These are phyloP conservation scores for Biscogniauxia sp. DNA, from an alignment of 2,329 filamentous ascomycete species.

Conservation along the genomic window DNA sequence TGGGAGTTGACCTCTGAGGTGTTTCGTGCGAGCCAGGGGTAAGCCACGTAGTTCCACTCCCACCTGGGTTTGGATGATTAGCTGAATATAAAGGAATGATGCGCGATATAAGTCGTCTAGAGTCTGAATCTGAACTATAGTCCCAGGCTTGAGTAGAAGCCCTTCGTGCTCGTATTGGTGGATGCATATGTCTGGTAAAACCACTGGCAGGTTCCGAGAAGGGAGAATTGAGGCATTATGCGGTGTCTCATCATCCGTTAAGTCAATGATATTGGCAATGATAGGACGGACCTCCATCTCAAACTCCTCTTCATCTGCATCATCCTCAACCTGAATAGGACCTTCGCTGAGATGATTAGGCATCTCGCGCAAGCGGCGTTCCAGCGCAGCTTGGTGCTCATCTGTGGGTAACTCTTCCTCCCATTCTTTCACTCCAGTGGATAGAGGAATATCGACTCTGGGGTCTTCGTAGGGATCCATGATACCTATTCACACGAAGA, in stretches of 20 bases:
- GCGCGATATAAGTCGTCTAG: constrained; percentile 13
- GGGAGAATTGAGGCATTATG: not conserved
- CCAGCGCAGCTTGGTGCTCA: not conserved
- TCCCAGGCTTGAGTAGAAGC: constrained; percentile 15
- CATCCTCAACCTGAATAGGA: not conserved
- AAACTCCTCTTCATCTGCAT: constrained; percentile 3
- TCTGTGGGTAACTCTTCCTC: not conserved
- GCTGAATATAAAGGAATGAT: constrained; percentile 26
- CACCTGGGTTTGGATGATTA: constrained; percentile 17
- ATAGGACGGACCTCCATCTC: constrained; percentile 10
- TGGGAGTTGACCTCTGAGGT: constrained; percentile 28
- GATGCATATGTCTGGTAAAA: not conserved
- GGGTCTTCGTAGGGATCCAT: not conserved
- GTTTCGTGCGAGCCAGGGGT: constrained; percentile 27
- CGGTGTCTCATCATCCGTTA: constrained; percentile 13
- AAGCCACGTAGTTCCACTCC: constrained; percentile 28
- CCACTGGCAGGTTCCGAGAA: constrained; percentile 14
- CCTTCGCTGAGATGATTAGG: not conserved
- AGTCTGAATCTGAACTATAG: constrained; percentile 20
- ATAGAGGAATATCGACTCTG: not conserved
- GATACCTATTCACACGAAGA: not conserved
- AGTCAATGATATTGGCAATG: constrained; percentile 25
- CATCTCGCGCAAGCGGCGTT: constrained; percentile 1
- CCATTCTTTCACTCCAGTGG: not conserved
- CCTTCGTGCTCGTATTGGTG: constrained; percentile 13